These are phyloP conservation scores for Penicillium hesseltinei DNA, from an alignment of 2,329 filamentous ascomycete species.

Conservation along the genomic window DNA sequence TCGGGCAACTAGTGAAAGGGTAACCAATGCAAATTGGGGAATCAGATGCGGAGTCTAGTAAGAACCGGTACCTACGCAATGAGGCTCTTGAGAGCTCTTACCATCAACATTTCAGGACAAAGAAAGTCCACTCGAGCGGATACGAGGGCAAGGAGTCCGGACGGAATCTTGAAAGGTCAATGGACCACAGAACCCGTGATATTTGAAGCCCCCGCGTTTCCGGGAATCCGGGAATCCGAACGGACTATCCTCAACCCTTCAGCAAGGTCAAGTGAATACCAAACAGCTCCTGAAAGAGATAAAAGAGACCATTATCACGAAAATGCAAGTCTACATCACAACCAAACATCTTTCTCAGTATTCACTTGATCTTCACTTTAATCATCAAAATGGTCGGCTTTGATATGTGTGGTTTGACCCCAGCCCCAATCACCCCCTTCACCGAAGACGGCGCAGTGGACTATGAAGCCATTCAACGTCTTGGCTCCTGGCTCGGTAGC, in stretches of 20 bases:
- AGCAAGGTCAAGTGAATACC: neutral
- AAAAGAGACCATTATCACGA: neutral
- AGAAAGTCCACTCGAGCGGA: neutral
- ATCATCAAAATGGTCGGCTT: constrained; percentile 30
- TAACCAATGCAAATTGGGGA: too few species aligned
- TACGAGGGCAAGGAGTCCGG: neutral
- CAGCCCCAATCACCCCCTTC: constrained; percentile 54
- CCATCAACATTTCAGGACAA: neutral
- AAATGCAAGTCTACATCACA: neutral
- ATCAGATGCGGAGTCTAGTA: too few species aligned
- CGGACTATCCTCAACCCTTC: too few species aligned
- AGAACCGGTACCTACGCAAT: neutral
- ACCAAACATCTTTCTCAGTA: neutral
- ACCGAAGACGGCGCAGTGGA: constrained; percentile 50
- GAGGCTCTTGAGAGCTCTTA: neutral
- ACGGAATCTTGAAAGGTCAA: too few species aligned
- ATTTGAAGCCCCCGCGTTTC: neutral
- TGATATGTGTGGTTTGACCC: constrained; percentile 52
- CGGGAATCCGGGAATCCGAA: neutral
- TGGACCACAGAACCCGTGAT: neutral
- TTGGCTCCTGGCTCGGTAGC: constrained; percentile 54
- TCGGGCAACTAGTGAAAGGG: too few species aligned
- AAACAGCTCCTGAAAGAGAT: neutral
- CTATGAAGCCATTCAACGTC: constrained; percentile 53
- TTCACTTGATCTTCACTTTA: neutral